Evolutionary conservation across 176 grass and related monocot genomes (phyloP).

Genomic region (Paspalum notatum): DNA sequence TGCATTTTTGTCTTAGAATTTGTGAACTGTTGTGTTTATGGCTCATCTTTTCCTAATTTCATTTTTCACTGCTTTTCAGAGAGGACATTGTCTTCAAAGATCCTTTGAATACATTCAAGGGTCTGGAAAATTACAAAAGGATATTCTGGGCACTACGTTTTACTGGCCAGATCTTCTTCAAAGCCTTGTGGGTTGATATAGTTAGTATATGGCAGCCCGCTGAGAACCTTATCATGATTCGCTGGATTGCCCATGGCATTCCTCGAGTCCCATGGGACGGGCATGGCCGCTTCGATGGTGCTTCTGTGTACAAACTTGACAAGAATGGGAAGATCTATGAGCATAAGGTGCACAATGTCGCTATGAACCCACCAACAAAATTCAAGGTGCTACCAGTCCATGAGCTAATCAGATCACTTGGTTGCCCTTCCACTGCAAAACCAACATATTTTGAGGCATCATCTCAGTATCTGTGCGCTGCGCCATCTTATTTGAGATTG

Average conservation of each 20-base stretch:
- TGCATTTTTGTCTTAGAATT: slow-evolving; percentile 19
- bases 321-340: slow-evolving; percentile 90
- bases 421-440: slow-evolving; percentile 71
- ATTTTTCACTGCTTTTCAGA: slow-evolving; percentile 55
- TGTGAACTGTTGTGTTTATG: not conserved
- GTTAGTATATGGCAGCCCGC: slow-evolving; percentile 95
- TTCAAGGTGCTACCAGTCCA: slow-evolving; percentile 70
- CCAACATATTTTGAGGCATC: slow-evolving; percentile 89
- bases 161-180: slow-evolving; percentile 80
- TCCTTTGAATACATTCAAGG: slow-evolving; percentile 79
- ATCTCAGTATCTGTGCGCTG: slow-evolving; percentile 19
- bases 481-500: slow-evolving; percentile 32
- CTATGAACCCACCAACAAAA: slow-evolving; percentile 72
- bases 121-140: slow-evolving; percentile 83
- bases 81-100: slow-evolving; percentile 97
- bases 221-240: slow-evolving; percentile 90
- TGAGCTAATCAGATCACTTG: slow-evolving; percentile 76
- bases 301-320: slow-evolving; percentile 92
- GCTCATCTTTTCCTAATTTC: slow-evolving; percentile 24
- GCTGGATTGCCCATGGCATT: slow-evolving; percentile 92
- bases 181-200: slow-evolving; percentile 81
- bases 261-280: slow-evolving; percentile 89
- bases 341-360: slow-evolving; percentile 89
- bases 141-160: slow-evolving; percentile 80
- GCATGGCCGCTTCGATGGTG: slow-evolving; percentile 87